Percentiles rank a stretch among this genome's conserved stretches.
Evolutionary conservation across 768 basidiomycete species (phyloP).

Genomic region (Dioszegia hungarica): DNA sequence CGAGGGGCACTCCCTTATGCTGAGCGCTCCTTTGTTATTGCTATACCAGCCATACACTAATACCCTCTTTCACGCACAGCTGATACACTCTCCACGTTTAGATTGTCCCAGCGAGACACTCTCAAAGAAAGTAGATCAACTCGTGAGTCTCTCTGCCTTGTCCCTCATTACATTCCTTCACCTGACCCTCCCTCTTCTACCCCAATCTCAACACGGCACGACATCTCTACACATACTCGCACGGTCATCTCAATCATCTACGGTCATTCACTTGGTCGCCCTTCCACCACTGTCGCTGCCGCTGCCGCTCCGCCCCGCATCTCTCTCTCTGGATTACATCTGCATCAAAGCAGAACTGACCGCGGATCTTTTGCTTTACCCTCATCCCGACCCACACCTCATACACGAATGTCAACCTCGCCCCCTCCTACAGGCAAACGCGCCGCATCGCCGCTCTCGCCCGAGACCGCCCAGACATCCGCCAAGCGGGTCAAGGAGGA

Average conservation of each 20-base stretch:
- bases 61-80: neutral
- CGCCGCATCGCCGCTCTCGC: slow-evolving; percentile 21
- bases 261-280: neutral
- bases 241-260: neutral
- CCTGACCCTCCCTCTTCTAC: slow-evolving; percentile 2
- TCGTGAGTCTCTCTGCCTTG: slow-evolving; percentile 3
- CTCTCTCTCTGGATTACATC: neutral
- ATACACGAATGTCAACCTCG: slow-evolving; percentile 22
- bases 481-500: slow-evolving; percentile 18
- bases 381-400: neutral
- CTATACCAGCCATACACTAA: neutral
- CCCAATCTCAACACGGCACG: neutral
- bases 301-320: neutral
- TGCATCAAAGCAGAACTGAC: slow-evolving; percentile 10
- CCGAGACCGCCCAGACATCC: slow-evolving; percentile 10
- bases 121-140: too few relatives aligned
- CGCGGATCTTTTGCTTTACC: slow-evolving; percentile 4
- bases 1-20: neutral
- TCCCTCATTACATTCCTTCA: slow-evolving; percentile 4
- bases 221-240: neutral
- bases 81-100: neutral
- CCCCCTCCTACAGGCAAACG: slow-evolving; percentile 23
- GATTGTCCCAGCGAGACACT: too few relatives aligned
- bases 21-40: neutral
- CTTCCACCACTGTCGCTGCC: neutral